These are phyloP conservation scores for Angomonas ambiguus DNA, from an alignment of 208 protist genomes.

Conservation along the genomic window DNA sequence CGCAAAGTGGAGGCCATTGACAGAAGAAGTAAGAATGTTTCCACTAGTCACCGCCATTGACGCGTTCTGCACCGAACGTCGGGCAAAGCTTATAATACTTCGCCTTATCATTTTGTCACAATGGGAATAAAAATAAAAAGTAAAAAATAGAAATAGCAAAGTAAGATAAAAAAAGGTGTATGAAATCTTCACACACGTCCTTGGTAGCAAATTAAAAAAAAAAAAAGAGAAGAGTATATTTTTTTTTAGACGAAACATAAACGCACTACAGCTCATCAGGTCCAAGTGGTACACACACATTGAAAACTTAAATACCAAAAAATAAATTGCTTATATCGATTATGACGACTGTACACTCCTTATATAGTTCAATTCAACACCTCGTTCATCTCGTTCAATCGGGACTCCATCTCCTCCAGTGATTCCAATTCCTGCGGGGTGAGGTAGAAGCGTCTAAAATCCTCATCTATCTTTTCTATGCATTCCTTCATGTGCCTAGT, in stretches of 20 bases:
- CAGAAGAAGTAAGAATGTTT: background rate
- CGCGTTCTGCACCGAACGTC: no score
- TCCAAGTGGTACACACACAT: no score
- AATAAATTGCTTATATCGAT: background rate
- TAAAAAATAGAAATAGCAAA: background rate
- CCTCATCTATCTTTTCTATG: background rate
- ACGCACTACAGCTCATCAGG: no score
- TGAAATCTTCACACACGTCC: no score
- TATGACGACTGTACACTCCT: background rate
- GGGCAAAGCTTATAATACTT: no score
- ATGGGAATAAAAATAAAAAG: background rate
- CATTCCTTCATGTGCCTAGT: background rate
- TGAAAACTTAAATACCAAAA: background rate
- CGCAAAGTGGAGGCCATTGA: slow-evolving; percentile 42
- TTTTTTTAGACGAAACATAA: background rate
- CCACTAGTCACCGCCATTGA: background rate
- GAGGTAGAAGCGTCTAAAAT: background rate
- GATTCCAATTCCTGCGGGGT: background rate
- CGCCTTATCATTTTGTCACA: background rate
- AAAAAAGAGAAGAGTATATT: slow-evolving; percentile 11
- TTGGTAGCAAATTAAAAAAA: background rate
- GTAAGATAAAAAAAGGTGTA: slow-evolving; percentile 8
- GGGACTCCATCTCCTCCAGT: background rate
- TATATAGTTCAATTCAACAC: no score
- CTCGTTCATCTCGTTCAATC: background rate